Conservation (phyloP, 140 eudicot species). For the Oenanthe javanica region DNA sequence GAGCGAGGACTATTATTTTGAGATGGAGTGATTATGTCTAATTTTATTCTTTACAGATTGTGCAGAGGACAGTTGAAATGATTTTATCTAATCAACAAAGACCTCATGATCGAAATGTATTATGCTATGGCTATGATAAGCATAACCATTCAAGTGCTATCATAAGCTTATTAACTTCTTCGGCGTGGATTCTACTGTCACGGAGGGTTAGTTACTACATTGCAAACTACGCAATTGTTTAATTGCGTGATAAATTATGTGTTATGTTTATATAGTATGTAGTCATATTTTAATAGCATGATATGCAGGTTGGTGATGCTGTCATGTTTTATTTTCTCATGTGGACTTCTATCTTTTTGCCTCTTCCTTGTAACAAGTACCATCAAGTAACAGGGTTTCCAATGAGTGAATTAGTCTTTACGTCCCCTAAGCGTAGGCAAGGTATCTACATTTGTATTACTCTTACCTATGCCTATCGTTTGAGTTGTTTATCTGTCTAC, state of each 20-base stretch:
- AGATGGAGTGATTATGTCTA: too few relatives aligned
- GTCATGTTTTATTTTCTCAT: conserved; percentile 56
- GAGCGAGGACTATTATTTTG: too few relatives aligned
- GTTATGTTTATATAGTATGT: too few relatives aligned
- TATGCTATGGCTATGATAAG: conserved; percentile 63
- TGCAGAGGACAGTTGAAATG: conserved; percentile 48
- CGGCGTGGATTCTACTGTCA: conserved; percentile 55
- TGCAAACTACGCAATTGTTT: too few relatives aligned
- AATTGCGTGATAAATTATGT: too few relatives aligned
- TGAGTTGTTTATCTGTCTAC: too few relatives aligned
- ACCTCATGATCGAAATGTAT: conserved; percentile 27
- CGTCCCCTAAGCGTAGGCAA: conserved; percentile 14
- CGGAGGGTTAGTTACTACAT: conserved; percentile 39
- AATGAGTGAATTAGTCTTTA: conserved; percentile 30
- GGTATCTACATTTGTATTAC: not conserved
- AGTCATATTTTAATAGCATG: not conserved
- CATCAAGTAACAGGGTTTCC: conserved; percentile 75
- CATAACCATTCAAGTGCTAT: conserved; percentile 25
- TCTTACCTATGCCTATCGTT: too few relatives aligned
- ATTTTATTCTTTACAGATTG: conserved; percentile 40
- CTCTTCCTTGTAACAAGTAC: conserved; percentile 42
- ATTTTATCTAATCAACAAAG: conserved; percentile 23
- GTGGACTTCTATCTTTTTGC: conserved; percentile 55
- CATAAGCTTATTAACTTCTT: conserved; percentile 41
- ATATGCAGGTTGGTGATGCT: conserved; percentile 70